A percentile compares a stretch with the other conserved stretches of the same genome.
phyloP scores from a whole-genome alignment of 2,329 filamentous ascomycete genomes.

The Cytospora leucostoma region DNA sequence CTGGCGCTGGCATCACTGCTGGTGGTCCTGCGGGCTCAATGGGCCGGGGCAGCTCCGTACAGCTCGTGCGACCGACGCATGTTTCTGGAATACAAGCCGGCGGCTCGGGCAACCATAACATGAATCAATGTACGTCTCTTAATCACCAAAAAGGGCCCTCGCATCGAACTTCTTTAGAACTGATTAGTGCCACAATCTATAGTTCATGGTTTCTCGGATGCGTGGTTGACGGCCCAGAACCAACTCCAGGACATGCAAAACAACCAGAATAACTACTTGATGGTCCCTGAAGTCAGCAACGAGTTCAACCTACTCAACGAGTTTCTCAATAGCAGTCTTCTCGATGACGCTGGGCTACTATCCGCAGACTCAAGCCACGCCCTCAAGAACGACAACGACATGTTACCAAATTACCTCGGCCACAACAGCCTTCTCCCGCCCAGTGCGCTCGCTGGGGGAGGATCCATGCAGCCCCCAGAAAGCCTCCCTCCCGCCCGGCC shows the following conservation, averaged over 20 bases:
- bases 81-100: slow-evolving; percentile 67
- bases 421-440: slow-evolving; percentile 36
- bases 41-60: slow-evolving; percentile 56
- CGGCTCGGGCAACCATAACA: slow-evolving; percentile 59
- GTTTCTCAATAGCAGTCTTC: slow-evolving; percentile 86
- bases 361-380: slow-evolving; percentile 56
- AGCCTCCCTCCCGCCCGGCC: slow-evolving; percentile 62
- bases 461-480: slow-evolving; percentile 43
- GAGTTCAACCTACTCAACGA: slow-evolving; percentile 97
- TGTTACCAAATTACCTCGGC: slow-evolving; percentile 48
- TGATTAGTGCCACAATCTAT: slow-evolving; percentile 29
- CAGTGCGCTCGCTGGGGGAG: slow-evolving; percentile 35
- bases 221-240: slow-evolving; percentile 77
- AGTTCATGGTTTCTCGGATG: slow-evolving; percentile 81
- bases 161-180: slow-evolving; percentile 9
- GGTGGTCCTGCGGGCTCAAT: slow-evolving; percentile 41
- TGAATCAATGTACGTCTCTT: slow-evolving; percentile 71
- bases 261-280: slow-evolving; percentile 93
- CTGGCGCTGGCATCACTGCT: slow-evolving; percentile 29
- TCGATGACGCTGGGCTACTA: slow-evolving; percentile 77
- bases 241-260: slow-evolving; percentile 93
- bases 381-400: slow-evolving; percentile 47
- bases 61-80: slow-evolving; percentile 71
- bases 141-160: slow-evolving; percentile 24
- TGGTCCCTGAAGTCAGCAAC: slow-evolving; percentile 86